Percentiles rank a stretch among this genome's conserved stretches.
Conservation (phyloP, 2,329 filamentous ascomycete species). For the Lecanicillium sp. region DNA sequence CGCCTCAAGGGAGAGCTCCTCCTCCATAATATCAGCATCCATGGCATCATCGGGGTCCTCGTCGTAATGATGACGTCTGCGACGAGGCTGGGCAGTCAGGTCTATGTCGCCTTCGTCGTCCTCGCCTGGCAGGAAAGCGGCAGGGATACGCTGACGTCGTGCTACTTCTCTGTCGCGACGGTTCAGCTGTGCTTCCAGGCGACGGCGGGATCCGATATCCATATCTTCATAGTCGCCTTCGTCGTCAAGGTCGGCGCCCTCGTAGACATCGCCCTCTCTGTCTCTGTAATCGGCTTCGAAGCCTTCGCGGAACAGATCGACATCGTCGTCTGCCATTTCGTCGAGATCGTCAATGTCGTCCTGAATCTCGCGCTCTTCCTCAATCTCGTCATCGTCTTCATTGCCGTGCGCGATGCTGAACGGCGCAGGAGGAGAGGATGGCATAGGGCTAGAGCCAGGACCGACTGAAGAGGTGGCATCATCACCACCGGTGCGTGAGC, state of each 20-base stretch:
- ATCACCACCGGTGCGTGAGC: conserved; percentile 42
- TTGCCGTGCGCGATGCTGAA: conserved; percentile 57
- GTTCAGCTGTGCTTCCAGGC: conserved; percentile 65
- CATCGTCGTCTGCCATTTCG: conserved; percentile 71
- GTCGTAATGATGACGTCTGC: conserved; percentile 83
- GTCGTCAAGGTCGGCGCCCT: conserved; percentile 66
- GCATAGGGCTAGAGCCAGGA: conserved; percentile 51
- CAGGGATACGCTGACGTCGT: conserved; percentile 57
- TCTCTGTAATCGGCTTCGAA: conserved; percentile 64
- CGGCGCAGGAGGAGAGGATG: conserved; percentile 54
- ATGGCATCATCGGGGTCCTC: conserved; percentile 91
- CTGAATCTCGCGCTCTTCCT: conserved; percentile 64
- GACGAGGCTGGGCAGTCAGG: conserved; percentile 74
- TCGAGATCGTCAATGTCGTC: conserved; percentile 71
- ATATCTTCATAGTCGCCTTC: conserved; percentile 66
- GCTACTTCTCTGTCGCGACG: conserved; percentile 65
- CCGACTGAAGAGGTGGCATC: conserved; percentile 43
- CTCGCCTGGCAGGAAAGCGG: conserved; percentile 69
- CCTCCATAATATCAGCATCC: conserved; percentile 89
- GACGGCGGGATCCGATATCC: conserved; percentile 56
- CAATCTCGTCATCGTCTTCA: conserved; percentile 63
- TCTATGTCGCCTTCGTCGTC: conserved; percentile 81
- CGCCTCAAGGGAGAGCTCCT: conserved; percentile 86
- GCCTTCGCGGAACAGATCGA: conserved; percentile 68
- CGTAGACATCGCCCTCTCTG: conserved; percentile 61